Evolutionary conservation across 805 yeast species (phyloP), one percentile per base, ranked within the genome.

Genomic region (Torulaspora delbrueckii): DNA sequence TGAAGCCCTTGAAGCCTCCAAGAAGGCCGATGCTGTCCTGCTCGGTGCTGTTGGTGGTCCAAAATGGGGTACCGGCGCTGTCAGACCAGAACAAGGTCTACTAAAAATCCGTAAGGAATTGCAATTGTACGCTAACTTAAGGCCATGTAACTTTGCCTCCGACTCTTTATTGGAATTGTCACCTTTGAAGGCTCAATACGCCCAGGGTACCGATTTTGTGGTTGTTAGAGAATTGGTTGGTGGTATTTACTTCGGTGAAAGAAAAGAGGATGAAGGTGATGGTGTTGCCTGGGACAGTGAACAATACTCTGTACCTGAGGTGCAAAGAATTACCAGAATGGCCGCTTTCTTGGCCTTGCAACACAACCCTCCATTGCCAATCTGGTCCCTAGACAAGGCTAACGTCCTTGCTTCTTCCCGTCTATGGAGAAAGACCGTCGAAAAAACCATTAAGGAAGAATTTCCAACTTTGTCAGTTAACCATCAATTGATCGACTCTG

Each of bases 11-110:
- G 85, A 72, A 37, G 89, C 96, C 8, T 78, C 97, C 30, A 89
- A 87, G 69, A 71, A 72, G 37, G 84, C 98, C 1, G 95, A 91
- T 65, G 99, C 98, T 22, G 96, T 93, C n/a, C 73, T 93, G 54
- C 75, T 93, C 46, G 99, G 99, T 55, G 96, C 99, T 7, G 99
- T 93, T 27, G 99, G 99, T 53, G 99, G 99, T 27, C 99, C 99
- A 51, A 93, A 93, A 71, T 93, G 99, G 99, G 98, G 98, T 30
- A 86, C 97, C 23, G 97, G 97, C 41, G 63, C 76, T 9, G 98
- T 91, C 38, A 82, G 99, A 72, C 99, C 99, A 42, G 99, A 93
- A 68, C 98, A 88, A 71, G 99, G 99, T 49, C 77, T 93, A 56
- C 77, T 93, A 54, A 79, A 90, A 72, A 91, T 93, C 67, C 81